Conservation (phyloP, 139 green algal genomes). For the Axilococcus clingmanii region DNA sequence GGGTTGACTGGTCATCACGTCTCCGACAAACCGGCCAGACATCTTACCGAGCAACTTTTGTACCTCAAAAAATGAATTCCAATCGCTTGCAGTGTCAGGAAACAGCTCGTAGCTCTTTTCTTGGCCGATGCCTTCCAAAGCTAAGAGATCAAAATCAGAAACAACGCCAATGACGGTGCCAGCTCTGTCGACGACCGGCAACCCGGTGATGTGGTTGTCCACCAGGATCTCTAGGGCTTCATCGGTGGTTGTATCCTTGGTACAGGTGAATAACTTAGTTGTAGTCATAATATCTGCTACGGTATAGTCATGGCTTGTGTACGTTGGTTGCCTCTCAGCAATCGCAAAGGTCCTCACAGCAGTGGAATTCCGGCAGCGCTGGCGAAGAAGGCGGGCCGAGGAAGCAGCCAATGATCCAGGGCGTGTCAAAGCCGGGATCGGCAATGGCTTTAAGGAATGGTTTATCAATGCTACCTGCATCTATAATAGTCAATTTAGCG, state of each 20-base stretch:
- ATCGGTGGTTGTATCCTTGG: slow-evolving; percentile 42
- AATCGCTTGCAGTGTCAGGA: slow-evolving; percentile 33
- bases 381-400: no score
- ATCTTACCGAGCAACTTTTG: slow-evolving; percentile 51
- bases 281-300: slow-evolving; percentile 49
- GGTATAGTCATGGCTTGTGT: slow-evolving; percentile 4
- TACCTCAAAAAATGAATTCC: slow-evolving; percentile 56
- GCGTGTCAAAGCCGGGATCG: no score
- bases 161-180: slow-evolving; percentile 56
- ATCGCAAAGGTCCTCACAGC: no score
- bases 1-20: slow-evolving; percentile 67
- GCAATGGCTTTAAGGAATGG: no score
- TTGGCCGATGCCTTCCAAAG: slow-evolving; percentile 50
- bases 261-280: slow-evolving; percentile 16
- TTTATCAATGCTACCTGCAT: background rate
- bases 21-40: slow-evolving; percentile 39
- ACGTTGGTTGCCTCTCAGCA: background rate
- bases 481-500: background rate
- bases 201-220: slow-evolving; percentile 39
- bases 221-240: slow-evolving; percentile 48
- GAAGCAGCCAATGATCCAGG: no score
- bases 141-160: slow-evolving; percentile 74
- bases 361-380: no score
- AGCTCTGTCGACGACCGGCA: slow-evolving; percentile 44
- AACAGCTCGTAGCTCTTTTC: slow-evolving; percentile 37